Conservation (phyloP, 768 basidiomycete genomes). For the Termitomyces sp. region DNA sequence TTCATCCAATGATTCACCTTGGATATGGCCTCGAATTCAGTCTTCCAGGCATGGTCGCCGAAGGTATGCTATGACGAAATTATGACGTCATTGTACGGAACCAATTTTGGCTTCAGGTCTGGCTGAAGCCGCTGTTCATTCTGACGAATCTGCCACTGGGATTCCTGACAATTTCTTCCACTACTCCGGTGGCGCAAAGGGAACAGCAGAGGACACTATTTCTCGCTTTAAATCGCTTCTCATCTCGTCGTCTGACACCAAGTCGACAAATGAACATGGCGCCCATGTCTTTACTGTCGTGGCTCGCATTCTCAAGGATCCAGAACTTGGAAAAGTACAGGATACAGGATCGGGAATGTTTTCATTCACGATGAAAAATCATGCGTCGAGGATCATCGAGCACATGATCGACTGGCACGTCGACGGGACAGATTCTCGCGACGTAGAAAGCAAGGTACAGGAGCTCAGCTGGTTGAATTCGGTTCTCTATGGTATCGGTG, state of each 20-base stretch:
- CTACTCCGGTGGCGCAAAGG: background rate
- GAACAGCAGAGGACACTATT: constrained; percentile 2
- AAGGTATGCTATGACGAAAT: constrained; percentile 39
- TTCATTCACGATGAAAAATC: constrained; percentile 7
- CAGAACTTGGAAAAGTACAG: constrained; percentile 12
- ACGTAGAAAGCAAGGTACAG: constrained; percentile 15
- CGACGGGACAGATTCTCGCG: constrained; percentile 9
- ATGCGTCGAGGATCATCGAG: constrained; percentile 5
- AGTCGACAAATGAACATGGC: background rate
- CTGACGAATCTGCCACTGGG: constrained; percentile 24
- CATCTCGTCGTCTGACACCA: background rate
- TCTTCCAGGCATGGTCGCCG: constrained; percentile 55
- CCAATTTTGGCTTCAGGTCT: constrained; percentile 36
- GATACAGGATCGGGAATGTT: constrained; percentile 12
- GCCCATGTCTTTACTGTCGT: constrained; percentile 18
- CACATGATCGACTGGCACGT: constrained; percentile 16
- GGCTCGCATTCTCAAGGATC: constrained; percentile 17
- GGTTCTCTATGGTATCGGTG: constrained; percentile 18
- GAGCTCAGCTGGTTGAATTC: constrained; percentile 20
- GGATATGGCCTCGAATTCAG: constrained; percentile 66
- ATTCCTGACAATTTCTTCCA: constrained; percentile 16
- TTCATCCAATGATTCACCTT: constrained; percentile 66
- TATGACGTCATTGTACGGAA: background rate
- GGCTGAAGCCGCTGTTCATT: constrained; percentile 51
- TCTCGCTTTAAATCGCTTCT: constrained; percentile 13